These are phyloP conservation scores for Proliferodiscus dingleyae DNA, from an alignment of 2,329 filamentous ascomycete species.

Conservation along the genomic window DNA sequence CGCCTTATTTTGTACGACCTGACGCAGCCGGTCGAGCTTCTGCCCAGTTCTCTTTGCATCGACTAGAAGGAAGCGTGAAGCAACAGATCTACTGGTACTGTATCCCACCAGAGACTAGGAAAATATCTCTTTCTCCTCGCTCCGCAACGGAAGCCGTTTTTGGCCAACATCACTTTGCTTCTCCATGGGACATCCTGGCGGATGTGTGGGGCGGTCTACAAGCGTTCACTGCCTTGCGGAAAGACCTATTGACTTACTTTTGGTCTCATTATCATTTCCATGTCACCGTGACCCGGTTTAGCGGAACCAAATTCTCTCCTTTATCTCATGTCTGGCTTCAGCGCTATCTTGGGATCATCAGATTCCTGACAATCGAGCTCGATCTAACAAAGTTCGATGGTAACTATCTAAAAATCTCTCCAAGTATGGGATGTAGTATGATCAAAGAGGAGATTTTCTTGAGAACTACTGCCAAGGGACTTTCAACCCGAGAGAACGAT, in stretches of 20 bases:
- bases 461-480: conserved; percentile 8
- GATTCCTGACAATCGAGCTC: conserved; percentile 28
- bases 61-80: conserved; percentile 17
- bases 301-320: conserved; percentile 21
- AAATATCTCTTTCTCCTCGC: conserved; percentile 22
- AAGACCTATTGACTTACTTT: conserved; percentile 30
- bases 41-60: conserved; percentile 1
- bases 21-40: not conserved
- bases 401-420: conserved; percentile 12
- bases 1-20: not conserved
- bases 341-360: conserved; percentile 20
- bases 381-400: conserved; percentile 29
- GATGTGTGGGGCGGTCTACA: conserved; percentile 19
- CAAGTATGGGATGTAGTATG: conserved; percentile 10
- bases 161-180: conserved; percentile 21
- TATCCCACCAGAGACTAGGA: conserved; percentile 20
- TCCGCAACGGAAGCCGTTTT: conserved; percentile 26
- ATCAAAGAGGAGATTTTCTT: conserved; percentile 18
- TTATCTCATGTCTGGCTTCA: conserved; percentile 26
- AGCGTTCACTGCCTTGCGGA: conserved; percentile 18
- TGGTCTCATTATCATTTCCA: conserved; percentile 31
- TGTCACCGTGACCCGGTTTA: conserved; percentile 26
- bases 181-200: conserved; percentile 24
- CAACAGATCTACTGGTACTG: conserved; percentile 24
- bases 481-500: conserved; percentile 8